phyloP scores from a whole-genome alignment of 2,329 filamentous ascomycete genomes.

The Nothopassalora personata region DNA sequence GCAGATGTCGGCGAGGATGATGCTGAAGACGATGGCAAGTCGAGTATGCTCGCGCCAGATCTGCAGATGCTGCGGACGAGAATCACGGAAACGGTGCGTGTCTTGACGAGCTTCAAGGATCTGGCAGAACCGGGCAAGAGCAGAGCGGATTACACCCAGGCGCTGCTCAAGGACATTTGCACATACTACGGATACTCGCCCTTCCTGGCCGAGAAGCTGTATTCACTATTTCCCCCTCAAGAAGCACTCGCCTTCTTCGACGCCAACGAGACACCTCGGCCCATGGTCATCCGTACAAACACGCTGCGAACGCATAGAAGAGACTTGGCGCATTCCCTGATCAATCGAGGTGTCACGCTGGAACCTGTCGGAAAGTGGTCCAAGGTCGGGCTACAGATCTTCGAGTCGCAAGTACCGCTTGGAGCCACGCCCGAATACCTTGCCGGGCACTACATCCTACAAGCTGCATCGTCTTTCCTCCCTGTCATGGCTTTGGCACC shows the following conservation, averaged over 20 bases:
- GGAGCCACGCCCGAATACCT: conserved; percentile 97
- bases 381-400: conserved; percentile 94
- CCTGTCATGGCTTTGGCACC: conserved; percentile 96
- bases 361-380: conserved; percentile 98
- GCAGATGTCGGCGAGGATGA: conserved; percentile 59
- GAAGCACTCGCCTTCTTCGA: conserved; percentile 99
- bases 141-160: conserved; percentile 78
- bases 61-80: conserved; percentile 80
- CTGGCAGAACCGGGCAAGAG: conserved; percentile 74
- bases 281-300: conserved; percentile 94
- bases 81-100: conserved; percentile 88
- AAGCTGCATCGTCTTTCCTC: conserved; percentile 92
- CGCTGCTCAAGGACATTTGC: conserved; percentile 87
- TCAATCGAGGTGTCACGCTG: conserved; percentile 92
- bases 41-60: conserved; percentile 70
- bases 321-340: conserved; percentile 85
- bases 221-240: conserved; percentile 82
- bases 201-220: conserved; percentile 93
- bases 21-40: conserved; percentile 48
- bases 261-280: conserved; percentile 90
- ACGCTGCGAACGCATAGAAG: conserved; percentile 72
- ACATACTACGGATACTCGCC: conserved; percentile 94
- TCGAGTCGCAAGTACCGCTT: conserved; percentile 80
- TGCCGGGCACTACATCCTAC: conserved; percentile 94
- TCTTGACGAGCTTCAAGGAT: conserved; percentile 81